These are phyloP conservation scores for Crucibulum laeve DNA, from an alignment of 768 basidiomycete species.

Conservation along the genomic window DNA sequence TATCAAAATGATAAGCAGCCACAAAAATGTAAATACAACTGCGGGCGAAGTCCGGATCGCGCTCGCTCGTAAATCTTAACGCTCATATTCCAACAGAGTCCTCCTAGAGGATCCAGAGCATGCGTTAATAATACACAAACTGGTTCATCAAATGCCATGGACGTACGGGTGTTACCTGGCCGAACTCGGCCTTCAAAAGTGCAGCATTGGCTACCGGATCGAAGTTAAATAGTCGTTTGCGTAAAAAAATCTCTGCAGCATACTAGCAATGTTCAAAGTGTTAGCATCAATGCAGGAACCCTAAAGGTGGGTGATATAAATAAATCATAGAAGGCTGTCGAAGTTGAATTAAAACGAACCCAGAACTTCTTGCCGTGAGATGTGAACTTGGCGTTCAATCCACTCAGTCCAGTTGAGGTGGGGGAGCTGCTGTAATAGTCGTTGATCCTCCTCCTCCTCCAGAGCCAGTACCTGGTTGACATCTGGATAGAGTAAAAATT, in stretches of 20 bases:
- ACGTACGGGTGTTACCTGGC: conserved; percentile 29
- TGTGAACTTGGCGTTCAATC: conserved; percentile 19
- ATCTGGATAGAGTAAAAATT: conserved; percentile 6
- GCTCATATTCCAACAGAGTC: too few relatives aligned
- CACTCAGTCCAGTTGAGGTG: conserved; percentile 3
- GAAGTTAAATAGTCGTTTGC: not conserved
- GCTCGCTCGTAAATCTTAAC: too few relatives aligned
- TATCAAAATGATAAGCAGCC: not conserved
- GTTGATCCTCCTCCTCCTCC: too few relatives aligned
- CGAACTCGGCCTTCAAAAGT: conserved; percentile 29
- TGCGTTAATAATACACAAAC: too few relatives aligned
- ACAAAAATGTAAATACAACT: too few relatives aligned
- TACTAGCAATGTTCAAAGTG: conserved; percentile 22
- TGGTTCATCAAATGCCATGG: too few relatives aligned
- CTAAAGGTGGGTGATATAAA: conserved; percentile 7
- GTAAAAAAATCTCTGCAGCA: not conserved
- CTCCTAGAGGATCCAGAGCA: too few relatives aligned
- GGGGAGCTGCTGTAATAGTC: too few relatives aligned
- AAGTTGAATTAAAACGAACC: conserved; percentile 5
- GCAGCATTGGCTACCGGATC: conserved; percentile 19
- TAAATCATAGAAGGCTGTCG: not conserved
- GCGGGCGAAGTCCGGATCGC: too few relatives aligned
- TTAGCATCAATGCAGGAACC: conserved; percentile 22
- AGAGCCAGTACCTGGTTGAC: conserved; percentile 15
- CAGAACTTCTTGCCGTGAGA: conserved; percentile 27